phyloP scores from a whole-genome alignment of 371 early-diverging fungal species.

The Gilbertella persicaria region DNA sequence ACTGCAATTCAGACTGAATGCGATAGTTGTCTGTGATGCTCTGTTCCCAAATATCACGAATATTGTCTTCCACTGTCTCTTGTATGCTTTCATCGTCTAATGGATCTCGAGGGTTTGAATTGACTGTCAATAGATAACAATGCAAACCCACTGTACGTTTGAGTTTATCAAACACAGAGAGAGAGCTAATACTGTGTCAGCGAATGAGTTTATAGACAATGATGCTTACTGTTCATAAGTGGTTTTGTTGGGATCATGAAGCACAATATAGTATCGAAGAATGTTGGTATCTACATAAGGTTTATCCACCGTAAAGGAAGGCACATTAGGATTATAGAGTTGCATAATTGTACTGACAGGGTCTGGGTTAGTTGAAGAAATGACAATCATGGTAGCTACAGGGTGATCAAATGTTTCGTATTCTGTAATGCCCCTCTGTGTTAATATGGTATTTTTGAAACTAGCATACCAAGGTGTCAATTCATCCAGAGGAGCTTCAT shows the following conservation, averaged over 20 bases:
- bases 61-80: constrained; percentile 14
- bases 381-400: constrained; percentile 78
- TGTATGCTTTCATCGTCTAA: constrained; percentile 26
- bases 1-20: constrained; percentile 36
- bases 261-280: constrained; percentile 70
- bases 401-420: constrained; percentile 96
- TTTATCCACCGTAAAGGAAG: constrained; percentile 60
- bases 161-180: constrained; percentile 62
- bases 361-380: constrained; percentile 77
- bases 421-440: constrained; percentile 71
- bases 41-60: constrained; percentile 24
- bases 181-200: constrained; percentile 43
- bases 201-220: background rate
- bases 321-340: constrained; percentile 59
- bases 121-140: constrained; percentile 63
- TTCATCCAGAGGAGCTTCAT: constrained; percentile 50
- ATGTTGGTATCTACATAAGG: constrained; percentile 70
- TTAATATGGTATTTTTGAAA: constrained; percentile 72
- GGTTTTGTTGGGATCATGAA: constrained; percentile 69
- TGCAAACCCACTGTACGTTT: constrained; percentile 68
- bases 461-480: constrained; percentile 88
- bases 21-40: constrained; percentile 17
- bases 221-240: constrained; percentile 56
- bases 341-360: constrained; percentile 70
- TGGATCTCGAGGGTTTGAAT: constrained; percentile 46